Conservation (phyloP, 2,329 filamentous ascomycete species). For the Fusarium sp. region DNA sequence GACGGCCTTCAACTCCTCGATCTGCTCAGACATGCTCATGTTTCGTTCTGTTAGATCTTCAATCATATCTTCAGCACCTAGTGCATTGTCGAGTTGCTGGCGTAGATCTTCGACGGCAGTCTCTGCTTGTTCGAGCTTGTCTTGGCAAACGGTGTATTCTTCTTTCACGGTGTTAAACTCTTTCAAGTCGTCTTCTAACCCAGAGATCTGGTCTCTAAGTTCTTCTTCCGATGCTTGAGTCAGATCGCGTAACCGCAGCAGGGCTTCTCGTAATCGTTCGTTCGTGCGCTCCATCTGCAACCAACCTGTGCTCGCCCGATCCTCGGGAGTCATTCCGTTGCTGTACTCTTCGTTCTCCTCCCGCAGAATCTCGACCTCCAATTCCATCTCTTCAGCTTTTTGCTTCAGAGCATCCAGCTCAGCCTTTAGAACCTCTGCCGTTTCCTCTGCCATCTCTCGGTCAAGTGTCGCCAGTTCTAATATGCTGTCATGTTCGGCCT, state of each 20-base stretch:
- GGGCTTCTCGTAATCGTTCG: constrained; percentile 86
- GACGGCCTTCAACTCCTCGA: constrained; percentile 84
- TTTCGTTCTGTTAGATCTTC: constrained; percentile 92
- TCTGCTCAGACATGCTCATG: constrained; percentile 84
- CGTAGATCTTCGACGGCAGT: constrained; percentile 86
- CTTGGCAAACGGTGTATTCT: constrained; percentile 78
- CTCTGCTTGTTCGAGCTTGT: constrained; percentile 81
- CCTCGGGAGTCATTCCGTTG: constrained; percentile 89
- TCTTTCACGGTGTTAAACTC: constrained; percentile 78
- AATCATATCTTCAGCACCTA: constrained; percentile 93
- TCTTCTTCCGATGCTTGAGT: constrained; percentile 89
- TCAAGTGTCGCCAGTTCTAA: constrained; percentile 92
- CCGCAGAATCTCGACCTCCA: constrained; percentile 88
- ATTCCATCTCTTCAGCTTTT: constrained; percentile 85
- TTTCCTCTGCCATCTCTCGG: constrained; percentile 96
- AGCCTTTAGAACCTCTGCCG: constrained; percentile 83
- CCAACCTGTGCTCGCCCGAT: constrained; percentile 89
- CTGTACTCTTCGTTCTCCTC: constrained; percentile 90
- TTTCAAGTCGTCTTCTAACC: constrained; percentile 80
- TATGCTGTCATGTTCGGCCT: constrained; percentile 87
- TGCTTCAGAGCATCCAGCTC: constrained; percentile 84
- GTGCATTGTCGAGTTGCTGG: constrained; percentile 90
- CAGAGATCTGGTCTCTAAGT: constrained; percentile 80
- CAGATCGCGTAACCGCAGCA: constrained; percentile 87
- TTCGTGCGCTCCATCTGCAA: constrained; percentile 93